phyloP scores from a whole-genome alignment of 176 grass and related monocot species.

The Rhipidocladum racemiflorum region DNA sequence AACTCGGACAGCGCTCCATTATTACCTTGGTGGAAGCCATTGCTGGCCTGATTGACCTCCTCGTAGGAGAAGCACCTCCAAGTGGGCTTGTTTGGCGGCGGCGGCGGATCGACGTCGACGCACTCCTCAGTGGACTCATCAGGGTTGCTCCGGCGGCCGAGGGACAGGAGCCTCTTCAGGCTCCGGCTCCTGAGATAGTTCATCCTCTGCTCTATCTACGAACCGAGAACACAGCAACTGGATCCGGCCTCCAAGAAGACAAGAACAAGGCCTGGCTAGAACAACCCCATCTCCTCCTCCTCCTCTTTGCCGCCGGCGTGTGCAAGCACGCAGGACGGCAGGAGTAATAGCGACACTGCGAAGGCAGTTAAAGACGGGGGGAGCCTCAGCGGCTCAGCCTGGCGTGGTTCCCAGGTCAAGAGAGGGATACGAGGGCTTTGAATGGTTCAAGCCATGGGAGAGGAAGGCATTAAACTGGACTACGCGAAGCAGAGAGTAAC shows the following conservation, averaged over 20 bases:
- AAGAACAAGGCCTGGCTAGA: background rate
- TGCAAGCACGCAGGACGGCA: background rate
- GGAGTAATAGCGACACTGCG: background rate
- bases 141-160: slow-evolving; percentile 47
- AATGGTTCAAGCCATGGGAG: slow-evolving; percentile 24
- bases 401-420: background rate
- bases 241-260: background rate
- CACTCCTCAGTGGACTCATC: slow-evolving; percentile 38
- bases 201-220: slow-evolving; percentile 9
- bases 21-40: slow-evolving; percentile 69
- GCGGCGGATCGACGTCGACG: background rate
- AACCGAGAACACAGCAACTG: background rate
- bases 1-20: background rate
- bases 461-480: slow-evolving; percentile 30
- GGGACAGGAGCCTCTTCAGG: slow-evolving; percentile 59
- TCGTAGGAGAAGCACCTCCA: slow-evolving; percentile 82
- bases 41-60: slow-evolving; percentile 59
- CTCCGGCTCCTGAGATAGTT: slow-evolving; percentile 64
- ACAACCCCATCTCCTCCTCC: background rate
- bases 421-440: slow-evolving; percentile 13
- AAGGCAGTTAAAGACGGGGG: background rate
- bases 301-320: background rate
- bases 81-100: slow-evolving; percentile 33
- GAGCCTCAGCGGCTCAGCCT: background rate
- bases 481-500: background rate